Base-by-base conservation (phyloP, 345 rosid genomes). In the Linum usitatissimum region DNA sequence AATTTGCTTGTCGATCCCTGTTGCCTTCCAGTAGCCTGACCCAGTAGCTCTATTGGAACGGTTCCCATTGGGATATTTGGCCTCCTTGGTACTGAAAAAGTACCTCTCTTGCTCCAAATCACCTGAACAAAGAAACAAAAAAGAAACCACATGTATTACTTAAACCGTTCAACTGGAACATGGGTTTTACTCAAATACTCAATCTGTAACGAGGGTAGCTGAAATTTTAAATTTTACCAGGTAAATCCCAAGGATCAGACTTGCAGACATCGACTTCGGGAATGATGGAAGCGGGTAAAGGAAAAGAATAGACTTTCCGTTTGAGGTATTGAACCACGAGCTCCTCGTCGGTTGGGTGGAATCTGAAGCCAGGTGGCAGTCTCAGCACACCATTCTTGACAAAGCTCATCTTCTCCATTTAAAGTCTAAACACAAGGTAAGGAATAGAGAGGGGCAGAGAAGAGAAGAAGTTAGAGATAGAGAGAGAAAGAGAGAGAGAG, bases 1-100 rank as follows among this genome's bases (percentile, higher is more conserved):
- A 53, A 93, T 84, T 65, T 89, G 78, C 70, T 84, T 76, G 78
- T 93, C 99, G 2, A 90, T 75, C 59, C 99, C 99, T 8, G 97
- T 93, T 18, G 99, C 96, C 78, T 90, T 89, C 99, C 97, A 93
- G 61, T 84, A 90, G 17, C 99, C 99, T 0, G 99, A 86, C 14
- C 70, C 70, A 18, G 99, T 86, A 2, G 97, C 91, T 28, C 99
- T 71, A 75, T 90, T 87, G 9, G 96, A 84, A 69, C 99, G 66
- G 74, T 86, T 93, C 56, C 99, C 99, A 67, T 86, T 93, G 6
- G 94, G 96, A 67, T 93, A 87, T 68, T 90, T 93, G 13, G 97
- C 86, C 75, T 90, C 97, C 59, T 83, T 80, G 31, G 88, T 83
- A 81, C 97, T 90, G 60, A 93, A 93, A 67, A 93, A 93, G 70